Evolutionary conservation across 768 basidiomycete genomes (phyloP).

Genomic region (Cyclocybe cylindracea): DNA sequence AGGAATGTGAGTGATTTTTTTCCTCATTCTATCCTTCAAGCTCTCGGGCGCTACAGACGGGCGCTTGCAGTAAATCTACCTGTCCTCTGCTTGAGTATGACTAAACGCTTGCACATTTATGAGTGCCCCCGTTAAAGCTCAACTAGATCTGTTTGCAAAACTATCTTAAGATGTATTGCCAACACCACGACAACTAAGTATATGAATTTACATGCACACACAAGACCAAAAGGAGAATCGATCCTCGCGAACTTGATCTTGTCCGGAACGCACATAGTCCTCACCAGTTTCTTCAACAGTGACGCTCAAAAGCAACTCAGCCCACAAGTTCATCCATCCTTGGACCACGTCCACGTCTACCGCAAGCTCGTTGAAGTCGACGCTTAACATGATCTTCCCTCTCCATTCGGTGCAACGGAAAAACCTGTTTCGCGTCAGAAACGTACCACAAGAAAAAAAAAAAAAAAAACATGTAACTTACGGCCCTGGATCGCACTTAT

Average conservation of each 20-base stretch:
- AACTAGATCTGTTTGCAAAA: no score
- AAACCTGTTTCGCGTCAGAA: slow-evolving; percentile 8
- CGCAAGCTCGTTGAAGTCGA: slow-evolving; percentile 18
- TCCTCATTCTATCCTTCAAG: no score
- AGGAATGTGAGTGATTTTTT: no score
- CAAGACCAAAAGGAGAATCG: neutral
- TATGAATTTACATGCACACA: no score
- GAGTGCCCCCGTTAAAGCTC: no score
- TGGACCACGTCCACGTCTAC: slow-evolving; percentile 13
- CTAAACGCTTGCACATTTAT: no score
- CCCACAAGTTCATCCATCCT: slow-evolving; percentile 17
- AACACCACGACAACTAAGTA: no score
- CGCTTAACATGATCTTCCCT: slow-evolving; percentile 15
- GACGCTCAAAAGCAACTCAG: slow-evolving; percentile 13
- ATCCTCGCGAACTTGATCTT: neutral
- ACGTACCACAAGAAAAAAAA: neutral
- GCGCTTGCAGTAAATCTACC: no score
- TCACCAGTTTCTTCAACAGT: neutral
- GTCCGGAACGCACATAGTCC: neutral
- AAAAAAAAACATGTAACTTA: slow-evolving; percentile 1
- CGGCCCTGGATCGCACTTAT: slow-evolving; percentile 21
- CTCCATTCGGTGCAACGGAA: slow-evolving; percentile 20
- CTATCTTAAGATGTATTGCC: no score
- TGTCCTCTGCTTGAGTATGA: no score
- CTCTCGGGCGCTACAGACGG: no score